Conservation (phyloP, 257 asterid genomes). For the Lycium barbarum region DNA sequence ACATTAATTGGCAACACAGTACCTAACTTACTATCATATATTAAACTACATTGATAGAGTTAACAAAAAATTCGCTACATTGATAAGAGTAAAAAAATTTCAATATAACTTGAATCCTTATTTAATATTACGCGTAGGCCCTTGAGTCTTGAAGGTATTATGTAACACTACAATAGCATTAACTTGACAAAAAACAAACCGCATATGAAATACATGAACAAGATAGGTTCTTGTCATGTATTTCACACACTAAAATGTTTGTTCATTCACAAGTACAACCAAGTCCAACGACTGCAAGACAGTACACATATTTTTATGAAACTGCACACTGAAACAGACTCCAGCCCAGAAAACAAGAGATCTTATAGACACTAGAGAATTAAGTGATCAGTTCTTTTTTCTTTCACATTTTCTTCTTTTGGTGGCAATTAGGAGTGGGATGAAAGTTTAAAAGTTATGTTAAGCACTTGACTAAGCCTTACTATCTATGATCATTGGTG, state of each 20-base stretch:
- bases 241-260: background rate
- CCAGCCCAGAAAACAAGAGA: background rate
- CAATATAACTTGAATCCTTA: too few species aligned
- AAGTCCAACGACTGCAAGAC: background rate
- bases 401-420: background rate
- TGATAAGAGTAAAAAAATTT: too few species aligned
- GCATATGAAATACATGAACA: background rate
- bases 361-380: background rate
- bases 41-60: too few species aligned
- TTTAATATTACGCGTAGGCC: too few species aligned
- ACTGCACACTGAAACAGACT: background rate
- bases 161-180: too few species aligned
- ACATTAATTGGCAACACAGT: too few species aligned
- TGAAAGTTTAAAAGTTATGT: background rate
- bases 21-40: too few species aligned
- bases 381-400: background rate
- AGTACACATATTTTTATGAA: background rate
- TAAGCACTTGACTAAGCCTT: slow-evolving; percentile 44
- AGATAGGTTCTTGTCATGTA: background rate
- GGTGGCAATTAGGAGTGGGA: background rate
- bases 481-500: slow-evolving; percentile 44
- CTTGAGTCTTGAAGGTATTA: too few species aligned
- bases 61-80: too few species aligned
- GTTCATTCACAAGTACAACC: background rate
- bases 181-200: too few species aligned